phyloP scores from a whole-genome alignment of 305 asterid genomes.

The Fraxinus angustifolia region DNA sequence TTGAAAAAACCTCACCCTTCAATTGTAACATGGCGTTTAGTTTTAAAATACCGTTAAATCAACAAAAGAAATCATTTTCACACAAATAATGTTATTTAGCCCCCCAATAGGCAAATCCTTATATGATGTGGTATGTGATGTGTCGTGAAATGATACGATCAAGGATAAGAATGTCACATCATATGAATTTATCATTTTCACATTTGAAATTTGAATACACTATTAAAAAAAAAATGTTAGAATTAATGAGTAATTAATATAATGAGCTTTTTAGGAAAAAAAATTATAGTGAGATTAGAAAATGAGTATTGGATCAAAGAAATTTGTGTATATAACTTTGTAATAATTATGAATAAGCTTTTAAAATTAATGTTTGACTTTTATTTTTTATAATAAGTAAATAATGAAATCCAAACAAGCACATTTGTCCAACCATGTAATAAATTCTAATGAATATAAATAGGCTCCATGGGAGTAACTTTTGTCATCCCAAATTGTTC shows the following conservation, averaged over 20 bases:
- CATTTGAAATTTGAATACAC: not conserved
- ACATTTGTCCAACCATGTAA: not conserved
- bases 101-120: not conserved
- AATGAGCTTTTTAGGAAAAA: not conserved
- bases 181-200: not conserved
- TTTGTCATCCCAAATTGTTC: not conserved
- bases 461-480: not conserved
- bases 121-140: not conserved
- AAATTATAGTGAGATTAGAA: not conserved
- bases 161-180: not conserved
- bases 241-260: not conserved
- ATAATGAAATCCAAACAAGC: not conserved
- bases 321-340: not conserved
- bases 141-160: not conserved
- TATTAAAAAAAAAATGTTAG: not conserved
- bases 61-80: not conserved
- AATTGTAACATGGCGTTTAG: not conserved
- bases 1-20: not conserved
- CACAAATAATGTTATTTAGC: not conserved
- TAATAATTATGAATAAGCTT: too few species aligned
- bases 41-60: not conserved
- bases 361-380: not conserved
- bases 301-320: not conserved
- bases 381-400: too few species aligned
- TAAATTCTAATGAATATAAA: not conserved